Evolutionary conservation across 768 basidiomycete genomes (phyloP).

Genomic region (Rhizopogon vinicolor): DNA sequence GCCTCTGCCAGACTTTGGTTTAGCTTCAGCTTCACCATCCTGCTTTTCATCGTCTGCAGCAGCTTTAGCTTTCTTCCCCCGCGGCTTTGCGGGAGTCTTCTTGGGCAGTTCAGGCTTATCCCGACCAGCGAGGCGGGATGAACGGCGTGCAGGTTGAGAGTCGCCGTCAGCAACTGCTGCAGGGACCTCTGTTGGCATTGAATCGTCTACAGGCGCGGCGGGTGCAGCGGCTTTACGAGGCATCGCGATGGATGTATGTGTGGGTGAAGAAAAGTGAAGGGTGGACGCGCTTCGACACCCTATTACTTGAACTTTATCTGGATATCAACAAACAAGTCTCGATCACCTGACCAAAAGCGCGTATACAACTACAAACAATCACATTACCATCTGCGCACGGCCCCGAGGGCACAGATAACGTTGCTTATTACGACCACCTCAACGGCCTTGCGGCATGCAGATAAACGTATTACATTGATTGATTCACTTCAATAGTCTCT

Average conservation of each 20-base stretch:
- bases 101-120: slow-evolving; percentile 53
- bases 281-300: slow-evolving; percentile 26
- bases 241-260: slow-evolving; percentile 34
- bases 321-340: slow-evolving; percentile 31
- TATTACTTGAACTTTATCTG: slow-evolving; percentile 30
- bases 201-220: slow-evolving; percentile 29
- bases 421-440: neutral
- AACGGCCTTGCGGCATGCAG: no score
- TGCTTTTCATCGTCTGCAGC: slow-evolving; percentile 26
- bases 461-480: no score
- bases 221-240: slow-evolving; percentile 64
- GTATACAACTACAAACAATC: slow-evolving; percentile 25
- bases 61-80: slow-evolving; percentile 40
- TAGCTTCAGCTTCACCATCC: slow-evolving; percentile 42
- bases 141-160: slow-evolving; percentile 57
- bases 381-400: slow-evolving; percentile 12
- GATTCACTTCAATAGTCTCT: no score
- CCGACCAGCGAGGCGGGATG: slow-evolving; percentile 68
- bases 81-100: slow-evolving; percentile 62
- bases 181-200: neutral
- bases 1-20: slow-evolving; percentile 42
- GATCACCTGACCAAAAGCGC: slow-evolving; percentile 28
- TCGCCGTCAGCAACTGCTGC: slow-evolving; percentile 20
- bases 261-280: slow-evolving; percentile 8
- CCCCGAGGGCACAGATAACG: neutral